Percentiles rank a stretch among this genome's conserved stretches.
phyloP scores from a whole-genome alignment of 1,284 basidiomycete species.

The Cryptococcus sp. region DNA sequence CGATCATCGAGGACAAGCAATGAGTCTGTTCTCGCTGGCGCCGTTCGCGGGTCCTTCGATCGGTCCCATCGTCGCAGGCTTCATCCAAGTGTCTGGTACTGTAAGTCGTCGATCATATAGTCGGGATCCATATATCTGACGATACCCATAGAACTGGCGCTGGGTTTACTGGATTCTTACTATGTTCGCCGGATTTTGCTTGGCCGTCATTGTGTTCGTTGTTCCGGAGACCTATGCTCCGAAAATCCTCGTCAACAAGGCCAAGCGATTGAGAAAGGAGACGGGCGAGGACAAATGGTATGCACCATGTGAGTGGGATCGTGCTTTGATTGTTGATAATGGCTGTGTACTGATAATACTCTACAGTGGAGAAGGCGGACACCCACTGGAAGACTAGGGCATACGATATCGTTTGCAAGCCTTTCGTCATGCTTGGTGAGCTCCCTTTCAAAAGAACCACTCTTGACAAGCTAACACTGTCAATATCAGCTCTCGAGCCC shows the following conservation, averaged over 20 bases:
- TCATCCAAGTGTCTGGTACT: constrained; percentile 56
- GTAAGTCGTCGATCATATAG: constrained; percentile 14
- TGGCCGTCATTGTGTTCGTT: constrained; percentile 61
- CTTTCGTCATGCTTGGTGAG: constrained; percentile 64
- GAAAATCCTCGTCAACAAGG: constrained; percentile 59
- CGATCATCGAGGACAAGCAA: constrained; percentile 66
- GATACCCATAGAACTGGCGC: constrained; percentile 33
- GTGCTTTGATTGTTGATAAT: neutral
- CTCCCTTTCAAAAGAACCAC: neutral
- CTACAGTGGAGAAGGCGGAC: constrained; percentile 34
- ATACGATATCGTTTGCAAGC: constrained; percentile 59
- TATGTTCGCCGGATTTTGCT: constrained; percentile 59
- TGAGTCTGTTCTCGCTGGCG: constrained; percentile 68
- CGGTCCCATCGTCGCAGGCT: constrained; percentile 68
- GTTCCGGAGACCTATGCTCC: constrained; percentile 72
- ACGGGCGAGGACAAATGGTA: constrained; percentile 70
- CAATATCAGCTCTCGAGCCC: constrained; percentile 61
- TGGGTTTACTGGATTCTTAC: constrained; percentile 71
- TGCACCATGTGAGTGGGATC: constrained; percentile 47
- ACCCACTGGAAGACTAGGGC: constrained; percentile 39
- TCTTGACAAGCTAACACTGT: neutral
- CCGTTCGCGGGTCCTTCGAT: constrained; percentile 66
- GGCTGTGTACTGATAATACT: neutral
- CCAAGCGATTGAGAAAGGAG: constrained; percentile 57
- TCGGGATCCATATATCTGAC: neutral